Base-by-base conservation (phyloP, 495 filamentous ascomycete genomes). In the Lasiosphaeria hispida region DNA sequence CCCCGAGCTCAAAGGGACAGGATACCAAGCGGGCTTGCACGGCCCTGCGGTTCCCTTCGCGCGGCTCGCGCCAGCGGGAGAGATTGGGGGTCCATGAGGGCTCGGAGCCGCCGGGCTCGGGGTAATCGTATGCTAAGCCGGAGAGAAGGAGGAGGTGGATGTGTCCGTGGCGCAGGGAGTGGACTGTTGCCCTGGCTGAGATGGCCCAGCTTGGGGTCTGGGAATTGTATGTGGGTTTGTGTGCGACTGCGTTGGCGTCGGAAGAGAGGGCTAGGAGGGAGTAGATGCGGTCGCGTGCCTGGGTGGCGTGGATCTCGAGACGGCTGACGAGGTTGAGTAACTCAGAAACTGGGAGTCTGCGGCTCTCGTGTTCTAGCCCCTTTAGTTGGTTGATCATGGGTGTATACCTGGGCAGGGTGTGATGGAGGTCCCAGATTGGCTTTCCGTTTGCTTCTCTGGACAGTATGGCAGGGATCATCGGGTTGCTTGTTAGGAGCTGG, bases 211-310 rank as follows among this genome's bases (percentile, higher is more conserved):
- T 7, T 2, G 3, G 2, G 3, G 7, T 41, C 39, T 18, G 30
- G 8, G 7, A 6, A 23, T 30, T 23, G 18, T 49, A 49, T 3
- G 45, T 49, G 33, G 45, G 45, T 33, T 50, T 36, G 48, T 50
- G 48, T 50, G 48, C 30, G 23, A 10, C 9, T 15, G 48, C 48
- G 48, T 37, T 19, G 23, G 30, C 30, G 34, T 50, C 48, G 48
- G 48, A 50, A 19, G 19, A 50, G 48, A 50, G 30, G 14, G 48
- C 23, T 19, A 50, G 48, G 30, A 50, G 48, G 35, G 48, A 50
- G 48, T 34, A 50, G 48, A 50, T 37, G 48, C 48, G 30, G 17
- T 37, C 48, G 15, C 48, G 48, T 2, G 48, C 19, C 11, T 50
- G 30, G 19, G 48, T 50, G n/a, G 30, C 48, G 14, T 19, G 30